A percentile compares a stretch with the other conserved stretches of the same genome.
phyloP scores from a whole-genome alignment of 352 stramenopile genomes.

The Phytopythium montanum region DNA sequence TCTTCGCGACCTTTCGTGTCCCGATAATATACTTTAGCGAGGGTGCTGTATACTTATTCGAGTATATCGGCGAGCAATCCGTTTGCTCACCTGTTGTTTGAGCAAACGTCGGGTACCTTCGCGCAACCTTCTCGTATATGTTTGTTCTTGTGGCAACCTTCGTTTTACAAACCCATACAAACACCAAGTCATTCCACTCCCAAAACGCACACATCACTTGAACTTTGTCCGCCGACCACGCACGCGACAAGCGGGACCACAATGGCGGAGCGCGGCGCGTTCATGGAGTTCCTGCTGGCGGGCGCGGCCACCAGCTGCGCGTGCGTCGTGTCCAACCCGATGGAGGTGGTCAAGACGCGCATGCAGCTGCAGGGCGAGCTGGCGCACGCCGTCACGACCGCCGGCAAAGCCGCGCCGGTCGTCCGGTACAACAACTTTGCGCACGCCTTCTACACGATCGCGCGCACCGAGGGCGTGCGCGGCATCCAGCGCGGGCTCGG shows the following conservation, averaged over 20 bases:
- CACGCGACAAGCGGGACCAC: not conserved
- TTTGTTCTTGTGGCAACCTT: not conserved
- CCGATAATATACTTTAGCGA: not conserved
- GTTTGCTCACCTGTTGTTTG: slow-evolving; percentile 1
- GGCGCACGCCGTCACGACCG: slow-evolving; percentile 33
- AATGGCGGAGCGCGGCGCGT: slow-evolving; percentile 42
- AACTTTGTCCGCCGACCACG: not conserved
- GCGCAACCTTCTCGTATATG: not conserved
- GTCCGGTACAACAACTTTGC: slow-evolving; percentile 82
- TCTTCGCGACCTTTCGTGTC: not conserved
- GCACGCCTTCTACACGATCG: slow-evolving; percentile 85
- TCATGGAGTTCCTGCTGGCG: slow-evolving; percentile 70
- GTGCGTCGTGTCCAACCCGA: slow-evolving; percentile 82
- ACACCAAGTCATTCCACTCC: not conserved
- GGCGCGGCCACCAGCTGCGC: slow-evolving; percentile 61
- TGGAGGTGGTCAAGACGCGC: slow-evolving; percentile 89
- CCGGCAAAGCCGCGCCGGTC: slow-evolving; percentile 16
- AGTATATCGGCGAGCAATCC: not conserved
- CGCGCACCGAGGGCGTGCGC: slow-evolving; percentile 61
- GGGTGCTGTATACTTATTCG: slow-evolving; percentile 1
- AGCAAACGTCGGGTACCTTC: not conserved
- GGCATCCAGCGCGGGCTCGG: slow-evolving; percentile 80
- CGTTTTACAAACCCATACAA: not conserved
- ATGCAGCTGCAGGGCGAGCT: slow-evolving; percentile 88
- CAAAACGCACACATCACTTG: not conserved